Evolutionary conservation across 306 rosid genomes (phyloP).

Genomic region (Cicer yamashitae): DNA sequence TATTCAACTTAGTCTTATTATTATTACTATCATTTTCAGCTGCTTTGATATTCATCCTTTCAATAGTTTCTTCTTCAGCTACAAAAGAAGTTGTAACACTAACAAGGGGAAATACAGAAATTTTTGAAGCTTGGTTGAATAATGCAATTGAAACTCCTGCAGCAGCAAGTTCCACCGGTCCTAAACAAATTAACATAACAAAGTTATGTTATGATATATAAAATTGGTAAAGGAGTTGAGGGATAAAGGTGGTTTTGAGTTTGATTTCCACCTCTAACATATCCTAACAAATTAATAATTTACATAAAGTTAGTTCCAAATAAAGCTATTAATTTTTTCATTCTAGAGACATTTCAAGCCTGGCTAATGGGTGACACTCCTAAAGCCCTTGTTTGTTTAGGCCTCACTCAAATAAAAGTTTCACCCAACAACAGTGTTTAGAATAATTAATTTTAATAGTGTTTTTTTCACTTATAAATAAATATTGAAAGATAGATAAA

Average conservation of each 20-base stretch:
- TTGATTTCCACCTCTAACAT: too few species aligned
- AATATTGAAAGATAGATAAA: too few species aligned
- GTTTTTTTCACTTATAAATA: too few species aligned
- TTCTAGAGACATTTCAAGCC: too few species aligned
- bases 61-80: constrained; percentile 88
- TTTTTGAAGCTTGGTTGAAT: constrained; percentile 94
- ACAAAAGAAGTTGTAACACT: constrained; percentile 60
- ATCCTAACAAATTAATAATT: too few species aligned
- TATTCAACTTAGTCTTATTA: constrained; percentile 17
- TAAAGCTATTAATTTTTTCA: not conserved
- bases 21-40: constrained; percentile 18
- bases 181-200: not conserved
- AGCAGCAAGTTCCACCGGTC: constrained; percentile 93
- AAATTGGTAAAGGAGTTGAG: too few species aligned
- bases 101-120: constrained; percentile 86
- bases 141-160: constrained; percentile 92
- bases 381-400: too few species aligned
- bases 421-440: too few species aligned
- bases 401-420: not conserved
- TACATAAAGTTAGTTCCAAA: not conserved
- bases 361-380: too few species aligned
- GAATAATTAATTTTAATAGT: too few species aligned
- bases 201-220: not conserved
- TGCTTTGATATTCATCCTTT: constrained; percentile 44
- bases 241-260: too few species aligned